Evolutionary conservation across 352 stramenopile genomes (phyloP).

Genomic region (Plasmopara halstedii): DNA sequence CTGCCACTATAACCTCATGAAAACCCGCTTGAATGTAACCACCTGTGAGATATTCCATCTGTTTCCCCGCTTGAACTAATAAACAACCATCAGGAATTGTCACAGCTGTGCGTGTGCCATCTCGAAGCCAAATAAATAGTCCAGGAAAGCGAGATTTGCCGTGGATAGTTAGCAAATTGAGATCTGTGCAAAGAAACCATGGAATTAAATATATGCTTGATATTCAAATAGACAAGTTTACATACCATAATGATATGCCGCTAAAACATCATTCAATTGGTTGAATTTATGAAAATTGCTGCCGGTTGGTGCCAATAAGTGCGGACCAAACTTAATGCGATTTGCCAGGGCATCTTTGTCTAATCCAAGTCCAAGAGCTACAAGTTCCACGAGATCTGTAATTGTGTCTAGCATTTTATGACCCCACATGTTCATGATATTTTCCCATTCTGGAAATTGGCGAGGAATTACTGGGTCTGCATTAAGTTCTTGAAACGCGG

Average conservation of each 20-base stretch:
- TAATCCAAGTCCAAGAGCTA: slow-evolving; percentile 78
- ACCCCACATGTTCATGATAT: slow-evolving; percentile 89
- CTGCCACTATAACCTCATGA: slow-evolving; percentile 86
- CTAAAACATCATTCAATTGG: slow-evolving; percentile 77
- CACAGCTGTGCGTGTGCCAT: slow-evolving; percentile 77
- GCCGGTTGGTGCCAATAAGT: slow-evolving; percentile 87
- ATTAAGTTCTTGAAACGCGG: slow-evolving; percentile 82
- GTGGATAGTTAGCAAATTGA: slow-evolving; percentile 93
- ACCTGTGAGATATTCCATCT: slow-evolving; percentile 90
- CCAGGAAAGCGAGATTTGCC: slow-evolving; percentile 89
- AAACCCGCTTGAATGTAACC: slow-evolving; percentile 89
- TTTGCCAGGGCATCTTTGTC: slow-evolving; percentile 70
- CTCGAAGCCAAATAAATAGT: slow-evolving; percentile 86
- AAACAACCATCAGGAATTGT: slow-evolving; percentile 87
- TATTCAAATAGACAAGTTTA: too few relatives aligned
- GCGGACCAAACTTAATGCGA: slow-evolving; percentile 79
- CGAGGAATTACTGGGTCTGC: slow-evolving; percentile 80
- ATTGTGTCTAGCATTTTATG: slow-evolving; percentile 83
- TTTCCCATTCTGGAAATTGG: slow-evolving; percentile 82
- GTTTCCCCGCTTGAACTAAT: slow-evolving; percentile 85
- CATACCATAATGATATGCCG: slow-evolving; percentile 89
- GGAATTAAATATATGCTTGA: too few relatives aligned
- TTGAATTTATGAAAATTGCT: slow-evolving; percentile 84
- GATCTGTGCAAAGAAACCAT: too few relatives aligned
- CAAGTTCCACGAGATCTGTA: slow-evolving; percentile 80